Percentiles rank a stretch among this genome's conserved stretches.
phyloP scores from a whole-genome alignment of 2,329 filamentous ascomycete genomes.

The Thielaviopsis populi region DNA sequence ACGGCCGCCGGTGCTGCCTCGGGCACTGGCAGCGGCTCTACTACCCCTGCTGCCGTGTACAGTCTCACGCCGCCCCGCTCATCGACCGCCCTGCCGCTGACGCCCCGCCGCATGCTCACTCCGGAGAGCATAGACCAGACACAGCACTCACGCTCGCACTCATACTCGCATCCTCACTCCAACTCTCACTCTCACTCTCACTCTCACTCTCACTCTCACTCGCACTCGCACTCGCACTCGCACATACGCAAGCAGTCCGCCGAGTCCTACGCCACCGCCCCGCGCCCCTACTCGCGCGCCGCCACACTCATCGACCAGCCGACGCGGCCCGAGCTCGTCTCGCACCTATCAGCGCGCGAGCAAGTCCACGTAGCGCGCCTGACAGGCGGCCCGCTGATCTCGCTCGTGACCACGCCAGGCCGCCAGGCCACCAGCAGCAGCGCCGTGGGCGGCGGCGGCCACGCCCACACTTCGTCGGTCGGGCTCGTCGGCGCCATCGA shows the following conservation, averaged over 20 bases:
- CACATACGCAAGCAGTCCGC: constrained; percentile 30
- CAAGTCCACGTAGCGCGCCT: constrained; percentile 77
- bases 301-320: constrained; percentile 32
- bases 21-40: neutral
- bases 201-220: neutral
- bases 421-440: neutral
- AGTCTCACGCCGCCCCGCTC: constrained; percentile 8
- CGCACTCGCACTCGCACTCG: constrained; percentile 26
- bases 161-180: neutral
- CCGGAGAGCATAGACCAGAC: constrained; percentile 12
- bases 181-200: neutral
- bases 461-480: constrained; percentile 17
- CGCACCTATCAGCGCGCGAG: constrained; percentile 66
- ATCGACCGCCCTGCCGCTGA: neutral
- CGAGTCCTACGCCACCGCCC: constrained; percentile 25
- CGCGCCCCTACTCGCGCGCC: constrained; percentile 29
- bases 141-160: neutral
- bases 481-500: constrained; percentile 69
- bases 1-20: neutral
- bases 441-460: constrained; percentile 1
- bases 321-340: constrained; percentile 43
- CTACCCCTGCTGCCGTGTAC: neutral
- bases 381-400: constrained; percentile 63
- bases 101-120: constrained; percentile 11
- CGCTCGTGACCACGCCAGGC: constrained; percentile 28